These are phyloP conservation scores for Trametes cingulata DNA, from an alignment of 768 basidiomycete genomes.

Conservation along the genomic window DNA sequence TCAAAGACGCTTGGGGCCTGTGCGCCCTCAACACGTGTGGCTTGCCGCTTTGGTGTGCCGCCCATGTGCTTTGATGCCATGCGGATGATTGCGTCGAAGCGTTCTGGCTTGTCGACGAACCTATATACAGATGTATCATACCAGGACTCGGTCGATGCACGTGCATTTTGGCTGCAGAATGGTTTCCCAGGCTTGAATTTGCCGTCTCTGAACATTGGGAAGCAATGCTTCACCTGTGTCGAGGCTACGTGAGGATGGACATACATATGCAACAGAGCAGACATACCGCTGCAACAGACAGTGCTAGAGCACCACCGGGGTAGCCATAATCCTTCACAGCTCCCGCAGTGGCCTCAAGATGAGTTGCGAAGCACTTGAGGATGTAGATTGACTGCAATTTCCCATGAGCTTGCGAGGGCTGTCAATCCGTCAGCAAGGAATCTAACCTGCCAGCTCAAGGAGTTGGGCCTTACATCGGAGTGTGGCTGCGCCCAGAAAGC, in stretches of 20 bases:
- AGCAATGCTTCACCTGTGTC: background rate
- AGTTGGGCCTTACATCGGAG: background rate
- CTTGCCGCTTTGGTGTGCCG: background rate
- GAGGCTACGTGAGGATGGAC: background rate
- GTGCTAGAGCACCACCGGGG: background rate
- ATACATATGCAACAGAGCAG: background rate
- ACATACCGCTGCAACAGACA: background rate
- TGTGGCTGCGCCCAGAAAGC: background rate
- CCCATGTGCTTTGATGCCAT: background rate
- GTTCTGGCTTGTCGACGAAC: background rate
- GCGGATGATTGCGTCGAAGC: background rate
- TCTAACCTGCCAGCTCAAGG: background rate
- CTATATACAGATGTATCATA: background rate
- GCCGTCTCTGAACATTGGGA: background rate
- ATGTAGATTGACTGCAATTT: background rate
- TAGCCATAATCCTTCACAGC: background rate
- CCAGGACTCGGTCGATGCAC: background rate
- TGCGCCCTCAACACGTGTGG: background rate
- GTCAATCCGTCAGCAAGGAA: background rate
- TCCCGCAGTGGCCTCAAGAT: background rate
- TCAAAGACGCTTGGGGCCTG: background rate
- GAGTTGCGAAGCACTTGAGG: background rate
- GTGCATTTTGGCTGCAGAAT: background rate
- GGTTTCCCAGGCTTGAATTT: background rate
- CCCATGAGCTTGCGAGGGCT: background rate